These are phyloP conservation scores for Aspergillus sp. DNA, from an alignment of 2,329 filamentous ascomycete species.

Conservation along the genomic window DNA sequence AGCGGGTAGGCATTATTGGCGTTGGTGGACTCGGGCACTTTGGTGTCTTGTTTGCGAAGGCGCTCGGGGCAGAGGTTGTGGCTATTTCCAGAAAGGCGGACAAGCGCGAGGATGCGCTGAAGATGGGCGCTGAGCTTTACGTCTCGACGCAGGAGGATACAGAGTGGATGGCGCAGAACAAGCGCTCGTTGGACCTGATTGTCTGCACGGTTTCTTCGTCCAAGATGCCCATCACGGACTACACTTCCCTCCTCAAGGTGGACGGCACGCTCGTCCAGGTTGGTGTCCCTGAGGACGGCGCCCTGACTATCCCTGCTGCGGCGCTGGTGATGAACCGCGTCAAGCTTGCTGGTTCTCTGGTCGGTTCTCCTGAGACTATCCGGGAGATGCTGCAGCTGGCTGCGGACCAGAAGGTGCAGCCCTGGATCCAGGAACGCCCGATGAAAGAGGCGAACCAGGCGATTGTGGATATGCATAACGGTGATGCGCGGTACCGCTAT, in stretches of 20 bases:
- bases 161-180: slow-evolving; percentile 53
- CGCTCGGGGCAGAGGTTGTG: slow-evolving; percentile 66
- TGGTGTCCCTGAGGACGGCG: slow-evolving; percentile 61
- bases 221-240: slow-evolving; percentile 64
- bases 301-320: slow-evolving; percentile 48
- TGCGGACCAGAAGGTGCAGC: slow-evolving; percentile 38
- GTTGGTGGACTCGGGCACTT: slow-evolving; percentile 75
- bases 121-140: slow-evolving; percentile 57
- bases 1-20: slow-evolving; percentile 71
- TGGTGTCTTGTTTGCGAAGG: slow-evolving; percentile 68
- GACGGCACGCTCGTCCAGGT: slow-evolving; percentile 65
- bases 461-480: slow-evolving; percentile 45
- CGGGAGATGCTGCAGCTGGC: slow-evolving; percentile 47
- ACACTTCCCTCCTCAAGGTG: slow-evolving; percentile 59
- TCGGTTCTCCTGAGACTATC: slow-evolving; percentile 43
- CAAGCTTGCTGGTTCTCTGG: slow-evolving; percentile 50
- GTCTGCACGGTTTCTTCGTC: slow-evolving; percentile 57
- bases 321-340: slow-evolving; percentile 59
- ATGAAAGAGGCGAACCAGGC: slow-evolving; percentile 48
- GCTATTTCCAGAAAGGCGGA: slow-evolving; percentile 53
- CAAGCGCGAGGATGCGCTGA: slow-evolving; percentile 54
- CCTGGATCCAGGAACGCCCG: slow-evolving; percentile 44
- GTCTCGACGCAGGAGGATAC: slow-evolving; percentile 58
- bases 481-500: slow-evolving; percentile 48
- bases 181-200: slow-evolving; percentile 55